Percentiles rank a stretch among this genome's conserved stretches.
phyloP scores from a whole-genome alignment of 441 rosid species.

The Metrosideros polymorpha region DNA sequence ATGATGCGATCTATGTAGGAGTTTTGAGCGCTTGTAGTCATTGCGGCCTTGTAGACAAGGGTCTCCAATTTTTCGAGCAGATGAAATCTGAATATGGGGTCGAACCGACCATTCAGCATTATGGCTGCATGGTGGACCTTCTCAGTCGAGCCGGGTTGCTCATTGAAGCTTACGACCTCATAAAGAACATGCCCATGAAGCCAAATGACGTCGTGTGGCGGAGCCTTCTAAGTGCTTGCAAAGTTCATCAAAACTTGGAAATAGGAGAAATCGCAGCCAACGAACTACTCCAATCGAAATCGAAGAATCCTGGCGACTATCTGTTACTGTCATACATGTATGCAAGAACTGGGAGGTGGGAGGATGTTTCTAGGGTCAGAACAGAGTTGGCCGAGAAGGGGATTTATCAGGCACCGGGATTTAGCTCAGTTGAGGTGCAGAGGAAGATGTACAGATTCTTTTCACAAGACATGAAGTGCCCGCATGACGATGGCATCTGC shows the following conservation, averaged over 20 bases:
- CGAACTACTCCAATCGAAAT: constrained; percentile 21
- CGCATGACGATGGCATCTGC: constrained; percentile 22
- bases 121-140: constrained; percentile 58
- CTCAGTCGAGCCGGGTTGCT: constrained; percentile 49
- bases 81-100: constrained; percentile 25
- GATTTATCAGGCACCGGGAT: constrained; percentile 43
- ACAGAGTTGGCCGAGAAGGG: constrained; percentile 29
- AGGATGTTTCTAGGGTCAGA: constrained; percentile 36
- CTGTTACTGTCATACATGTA: constrained; percentile 40
- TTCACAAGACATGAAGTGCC: constrained; percentile 45
- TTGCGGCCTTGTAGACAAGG: constrained; percentile 43
- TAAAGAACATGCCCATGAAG: constrained; percentile 34
- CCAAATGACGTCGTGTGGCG: constrained; percentile 61
- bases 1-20: constrained; percentile 46
- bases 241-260: constrained; percentile 36
- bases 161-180: constrained; percentile 39
- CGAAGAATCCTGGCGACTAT: constrained; percentile 44
- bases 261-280: constrained; percentile 39
- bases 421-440: constrained; percentile 43
- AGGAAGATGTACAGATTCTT: constrained; percentile 46
- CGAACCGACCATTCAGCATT: constrained; percentile 39
- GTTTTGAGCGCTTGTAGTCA: constrained; percentile 57
- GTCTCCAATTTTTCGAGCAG: constrained; percentile 26
- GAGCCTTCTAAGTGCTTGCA: constrained; percentile 50
- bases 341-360: constrained; percentile 44